phyloP scores from a whole-genome alignment of 2,329 filamentous ascomycete genomes.

The Cladorrhinum sp. region DNA sequence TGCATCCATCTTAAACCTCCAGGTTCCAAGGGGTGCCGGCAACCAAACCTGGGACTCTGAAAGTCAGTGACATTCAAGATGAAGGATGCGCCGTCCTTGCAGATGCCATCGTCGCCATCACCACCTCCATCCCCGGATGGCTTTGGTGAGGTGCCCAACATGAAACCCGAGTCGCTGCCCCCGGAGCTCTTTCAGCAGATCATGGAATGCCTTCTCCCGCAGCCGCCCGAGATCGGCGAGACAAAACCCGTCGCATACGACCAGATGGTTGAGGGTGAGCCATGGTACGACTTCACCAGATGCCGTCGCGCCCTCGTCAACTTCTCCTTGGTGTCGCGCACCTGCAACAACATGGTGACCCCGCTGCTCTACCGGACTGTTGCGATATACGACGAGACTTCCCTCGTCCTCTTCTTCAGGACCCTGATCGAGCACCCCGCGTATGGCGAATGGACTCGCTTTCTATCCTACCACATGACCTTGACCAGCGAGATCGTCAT shows the following conservation, averaged over 20 bases:
- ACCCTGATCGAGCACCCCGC: conserved; percentile 25
- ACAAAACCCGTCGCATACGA: conserved; percentile 27
- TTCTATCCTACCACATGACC: conserved; percentile 28
- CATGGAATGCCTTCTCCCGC: conserved; percentile 25
- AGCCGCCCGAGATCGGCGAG: conserved; percentile 28
- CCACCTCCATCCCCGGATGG: not conserved
- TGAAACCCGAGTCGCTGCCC: conserved; percentile 17
- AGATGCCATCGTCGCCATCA: not conserved
- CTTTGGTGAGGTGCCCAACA: not conserved
- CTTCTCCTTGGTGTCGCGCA: conserved; percentile 24
- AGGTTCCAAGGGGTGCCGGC: too few species aligned
- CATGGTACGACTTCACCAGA: conserved; percentile 29
- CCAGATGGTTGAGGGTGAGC: conserved; percentile 26
- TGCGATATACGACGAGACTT: conserved; percentile 22
- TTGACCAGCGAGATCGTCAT: conserved; percentile 21
- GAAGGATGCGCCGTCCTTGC: not conserved
- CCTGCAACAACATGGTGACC: conserved; percentile 17
- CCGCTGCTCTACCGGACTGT: conserved; percentile 27
- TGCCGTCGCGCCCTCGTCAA: conserved; percentile 26
- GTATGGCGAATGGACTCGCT: conserved; percentile 23
- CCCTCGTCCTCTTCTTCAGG: conserved; percentile 26
- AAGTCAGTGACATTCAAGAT: not conserved
- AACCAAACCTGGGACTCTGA: not conserved
- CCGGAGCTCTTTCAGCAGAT: conserved; percentile 21
- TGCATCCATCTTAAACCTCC: not conserved